Percentiles rank a stretch among this genome's conserved stretches.
These are phyloP conservation scores for Pythium apleroticum DNA, from an alignment of 352 stramenopile genomes.

Conservation along the genomic window DNA sequence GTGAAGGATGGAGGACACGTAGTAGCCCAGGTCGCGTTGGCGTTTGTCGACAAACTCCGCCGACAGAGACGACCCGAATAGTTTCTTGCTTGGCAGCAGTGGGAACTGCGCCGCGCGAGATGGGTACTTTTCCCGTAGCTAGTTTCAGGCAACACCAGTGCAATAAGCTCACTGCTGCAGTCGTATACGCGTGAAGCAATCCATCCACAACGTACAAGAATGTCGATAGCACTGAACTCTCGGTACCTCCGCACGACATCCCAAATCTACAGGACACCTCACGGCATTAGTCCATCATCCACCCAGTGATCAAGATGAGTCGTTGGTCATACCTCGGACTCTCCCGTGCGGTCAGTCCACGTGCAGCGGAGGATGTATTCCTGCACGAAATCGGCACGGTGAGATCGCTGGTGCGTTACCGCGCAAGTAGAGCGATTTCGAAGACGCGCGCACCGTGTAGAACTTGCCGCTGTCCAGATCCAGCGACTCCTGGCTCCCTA, in stretches of 20 bases:
- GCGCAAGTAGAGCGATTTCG: neutral
- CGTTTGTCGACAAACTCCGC: slow-evolving; percentile 87
- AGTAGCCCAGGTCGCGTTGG: slow-evolving; percentile 84
- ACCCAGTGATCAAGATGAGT: neutral
- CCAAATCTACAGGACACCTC: slow-evolving; percentile 52
- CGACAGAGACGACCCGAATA: slow-evolving; percentile 83
- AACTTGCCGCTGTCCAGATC: slow-evolving; percentile 86
- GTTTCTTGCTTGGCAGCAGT: slow-evolving; percentile 84
- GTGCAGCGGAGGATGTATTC: slow-evolving; percentile 85
- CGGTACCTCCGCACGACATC: slow-evolving; percentile 81
- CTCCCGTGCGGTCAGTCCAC: slow-evolving; percentile 38
- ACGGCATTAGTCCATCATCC: neutral
- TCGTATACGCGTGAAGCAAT: neutral
- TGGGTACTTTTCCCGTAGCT: slow-evolving; percentile 86
- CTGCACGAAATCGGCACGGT: slow-evolving; percentile 26
- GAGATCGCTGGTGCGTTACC: neutral
- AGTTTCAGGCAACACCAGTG: neutral
- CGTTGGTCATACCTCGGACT: slow-evolving; percentile 21
- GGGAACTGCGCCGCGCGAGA: slow-evolving; percentile 71
- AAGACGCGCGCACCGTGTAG: slow-evolving; percentile 57
- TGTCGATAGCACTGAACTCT: slow-evolving; percentile 85
- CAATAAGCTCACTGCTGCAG: neutral
- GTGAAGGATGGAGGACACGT: slow-evolving; percentile 85
- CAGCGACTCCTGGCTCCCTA: slow-evolving; percentile 78
- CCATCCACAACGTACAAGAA: slow-evolving; percentile 46